Evolutionary conservation across 1,139 yeast genomes (phyloP).

Genomic region (Yamadazyma blattariae): DNA sequence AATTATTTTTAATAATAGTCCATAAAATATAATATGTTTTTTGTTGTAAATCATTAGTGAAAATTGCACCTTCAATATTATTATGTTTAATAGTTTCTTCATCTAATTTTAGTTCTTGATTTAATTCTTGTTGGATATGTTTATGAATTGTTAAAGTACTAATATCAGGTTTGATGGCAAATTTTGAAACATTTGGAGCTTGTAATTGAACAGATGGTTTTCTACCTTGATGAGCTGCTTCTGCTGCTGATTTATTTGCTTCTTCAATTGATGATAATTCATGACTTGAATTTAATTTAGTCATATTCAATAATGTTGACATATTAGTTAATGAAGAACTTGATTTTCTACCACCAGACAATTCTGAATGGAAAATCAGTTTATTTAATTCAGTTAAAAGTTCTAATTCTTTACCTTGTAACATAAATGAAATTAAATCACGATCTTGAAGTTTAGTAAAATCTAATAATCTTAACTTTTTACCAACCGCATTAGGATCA

Average conservation of each 20-base stretch:
- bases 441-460: slow-evolving; percentile 25
- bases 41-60: slow-evolving; percentile 39
- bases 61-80: slow-evolving; percentile 36
- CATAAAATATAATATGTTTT: slow-evolving; percentile 37
- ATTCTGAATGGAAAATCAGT: slow-evolving; percentile 32
- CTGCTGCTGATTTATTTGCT: slow-evolving; percentile 7
- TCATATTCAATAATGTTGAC: slow-evolving; percentile 22
- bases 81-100: slow-evolving; percentile 13
- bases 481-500: slow-evolving; percentile 20
- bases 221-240: slow-evolving; percentile 10
- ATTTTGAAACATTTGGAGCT: slow-evolving; percentile 25
- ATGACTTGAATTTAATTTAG: slow-evolving; percentile 19
- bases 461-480: slow-evolving; percentile 27
- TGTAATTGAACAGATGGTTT: slow-evolving; percentile 27
- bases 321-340: slow-evolving; percentile 37
- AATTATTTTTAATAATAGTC: slow-evolving; percentile 20
- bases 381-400: slow-evolving; percentile 38
- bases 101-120: not conserved
- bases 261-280: slow-evolving; percentile 19
- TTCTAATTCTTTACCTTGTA: slow-evolving; percentile 36
- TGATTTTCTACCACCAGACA: slow-evolving; percentile 31
- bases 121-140: slow-evolving; percentile 4
- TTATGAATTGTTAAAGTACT: slow-evolving; percentile 3
- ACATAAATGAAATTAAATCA: slow-evolving; percentile 29
- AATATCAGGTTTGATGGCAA: slow-evolving; percentile 30